Evolutionary conservation across 2,329 filamentous ascomycete species (phyloP), one percentile per base, ranked within the genome.

Genomic region (Escovopsis sp.): DNA sequence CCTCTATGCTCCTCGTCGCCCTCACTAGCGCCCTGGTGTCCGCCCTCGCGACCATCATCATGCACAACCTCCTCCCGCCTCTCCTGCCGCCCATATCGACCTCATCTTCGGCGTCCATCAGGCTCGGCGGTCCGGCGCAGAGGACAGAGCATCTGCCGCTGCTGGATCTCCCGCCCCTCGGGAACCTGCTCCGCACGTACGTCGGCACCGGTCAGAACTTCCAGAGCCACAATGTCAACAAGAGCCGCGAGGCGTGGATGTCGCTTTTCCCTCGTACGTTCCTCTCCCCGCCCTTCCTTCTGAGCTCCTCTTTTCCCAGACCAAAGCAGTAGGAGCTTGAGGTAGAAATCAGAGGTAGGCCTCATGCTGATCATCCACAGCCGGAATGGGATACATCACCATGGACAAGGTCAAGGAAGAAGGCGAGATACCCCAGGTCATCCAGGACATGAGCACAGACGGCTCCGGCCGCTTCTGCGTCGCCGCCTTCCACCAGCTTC

Each of bases 181-280:
- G 33, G 17, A 34, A 27, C 8, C 23, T 34, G 27, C 33, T 34
- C 17, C 33, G 33, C 17, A 34, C 33, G 9, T 34, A 34, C 18
- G 33, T 34, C 10, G 25, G 15, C 33, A 25, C 23, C 16, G 8
- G 14, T 10, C n/a, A n/a, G 16, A 25, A 25, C 21, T 34, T 14
- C 25, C 27, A 18, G 15, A 25, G 27, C 18, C 10, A n/a, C 17
- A 23, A 34, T 16, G 15, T 34, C 23, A 34, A 28, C 18, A 25
- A 21, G 10, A 34, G 33, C 23, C 33, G 33, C 5, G 33, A 34
- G 16, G 33, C 33, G n/a, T 34, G 33, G 33, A 34, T 34, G 33
- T 34, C 33, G 10, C 27, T 34, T 13, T 34, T 34, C 18, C 33
- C 33, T 19, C 33, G 33, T 34, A 34, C n/a, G 33, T 19, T 18